Base-by-base conservation (phyloP, 805 yeast genomes). In the Ogataea salicorniae region DNA sequence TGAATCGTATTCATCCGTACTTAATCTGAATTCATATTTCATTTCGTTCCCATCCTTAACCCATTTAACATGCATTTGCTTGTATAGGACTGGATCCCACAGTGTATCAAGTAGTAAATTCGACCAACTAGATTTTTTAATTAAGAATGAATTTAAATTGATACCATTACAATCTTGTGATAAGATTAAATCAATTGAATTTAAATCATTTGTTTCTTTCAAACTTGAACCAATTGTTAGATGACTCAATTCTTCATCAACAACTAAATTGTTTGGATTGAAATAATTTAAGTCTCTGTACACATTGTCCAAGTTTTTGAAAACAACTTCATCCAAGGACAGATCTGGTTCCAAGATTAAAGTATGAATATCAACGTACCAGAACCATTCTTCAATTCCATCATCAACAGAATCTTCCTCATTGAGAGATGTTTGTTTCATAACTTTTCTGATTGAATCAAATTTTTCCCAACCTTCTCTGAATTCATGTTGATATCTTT, bases 401-500 rank as follows among this genome's bases (percentile, higher is more conserved):
- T 48, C 34, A 22, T 53, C 48, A 36, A 60, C 63, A 11, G 65
- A 64, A 17, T 52, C 37, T n/a, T n/a, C 39, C n/a, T 22, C 34
- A 4, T 34, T 18, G 23, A 43, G 22, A 1, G 55, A 36, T n/a
- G 60, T 54, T 42, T 68, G 63, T 43, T 62, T 64, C 68, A 71
- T 65, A 1, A 66, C 63, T 29, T 57, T 63, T 37, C 68, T 59
- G 29, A 71, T 49, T 26, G 62, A 49, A 49, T 71, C 75, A 38
- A 70, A 64, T 49, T 70, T 70, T 52, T 69, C 74, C 75, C 75
- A 71, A 3, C 74, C 73, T 58, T 71, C 74, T 51, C 80, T 66
- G 61, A 69, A 69, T 46, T 75, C 79, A 58, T 74, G 74, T 41
- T 76, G 74, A 54, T 76, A 76, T 43, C 73, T 62, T 55, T 74